Conservation (phyloP, 805 yeast species). For the Ogataea pini region DNA sequence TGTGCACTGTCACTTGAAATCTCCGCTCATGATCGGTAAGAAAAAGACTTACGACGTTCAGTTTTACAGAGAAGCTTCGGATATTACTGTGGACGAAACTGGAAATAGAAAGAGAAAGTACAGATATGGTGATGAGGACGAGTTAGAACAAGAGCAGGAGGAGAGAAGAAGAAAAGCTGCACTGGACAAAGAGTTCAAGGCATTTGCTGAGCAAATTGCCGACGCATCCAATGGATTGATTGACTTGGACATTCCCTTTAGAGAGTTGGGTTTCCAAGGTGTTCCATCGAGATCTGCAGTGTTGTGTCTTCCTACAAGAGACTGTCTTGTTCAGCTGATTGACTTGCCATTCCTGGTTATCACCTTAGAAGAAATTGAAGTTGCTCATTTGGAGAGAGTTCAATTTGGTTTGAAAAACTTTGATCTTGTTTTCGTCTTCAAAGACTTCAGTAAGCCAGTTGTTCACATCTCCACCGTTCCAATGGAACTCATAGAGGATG, state of each 20-base stretch:
- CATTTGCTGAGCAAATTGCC: conserved; percentile 86
- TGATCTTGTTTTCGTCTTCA: conserved; percentile 94
- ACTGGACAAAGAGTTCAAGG: conserved; percentile 87
- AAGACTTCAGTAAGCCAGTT: conserved; percentile 84
- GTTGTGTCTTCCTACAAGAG: conserved; percentile 94
- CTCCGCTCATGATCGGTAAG: conserved; percentile 94
- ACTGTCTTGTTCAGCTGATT: conserved; percentile 88
- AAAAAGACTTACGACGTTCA: conserved; percentile 94
- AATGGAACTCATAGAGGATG: conserved; percentile 85
- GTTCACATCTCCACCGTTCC: conserved; percentile 95
- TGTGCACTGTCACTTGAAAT: conserved; percentile 88
- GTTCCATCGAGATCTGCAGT: conserved; percentile 95
- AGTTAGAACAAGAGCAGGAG: conserved; percentile 96
- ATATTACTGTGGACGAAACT: conserved; percentile 94
- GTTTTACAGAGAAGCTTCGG: conserved; percentile 95
- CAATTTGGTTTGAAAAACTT: conserved; percentile 96
- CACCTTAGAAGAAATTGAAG: conserved; percentile 86
- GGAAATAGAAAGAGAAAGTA: conserved; percentile 87
- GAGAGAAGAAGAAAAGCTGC: conserved; percentile 90
- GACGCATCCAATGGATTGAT: conserved; percentile 82
- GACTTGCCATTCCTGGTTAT: conserved; percentile 96
- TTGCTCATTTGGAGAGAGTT: conserved; percentile 94
- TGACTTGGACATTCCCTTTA: conserved; percentile 90
- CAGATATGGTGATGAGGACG: conserved; percentile 96
- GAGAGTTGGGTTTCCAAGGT: conserved; percentile 96